Percentiles rank a stretch among this genome's conserved stretches.
phyloP scores from a whole-genome alignment of 495 filamentous ascomycete genomes.

The Saxophila tyrrhenica region DNA sequence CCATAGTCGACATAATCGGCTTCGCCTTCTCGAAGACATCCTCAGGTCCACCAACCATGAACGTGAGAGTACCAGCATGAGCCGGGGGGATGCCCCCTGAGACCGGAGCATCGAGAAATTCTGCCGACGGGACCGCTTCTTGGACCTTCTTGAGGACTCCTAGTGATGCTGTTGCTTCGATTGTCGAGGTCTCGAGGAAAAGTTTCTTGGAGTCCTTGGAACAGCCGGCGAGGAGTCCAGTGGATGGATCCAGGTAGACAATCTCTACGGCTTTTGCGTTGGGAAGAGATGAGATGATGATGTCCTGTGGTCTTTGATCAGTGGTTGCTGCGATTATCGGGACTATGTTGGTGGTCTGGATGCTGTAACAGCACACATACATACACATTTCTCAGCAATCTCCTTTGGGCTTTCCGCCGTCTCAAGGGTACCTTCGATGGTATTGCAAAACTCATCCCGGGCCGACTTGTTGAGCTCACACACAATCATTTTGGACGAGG shows the following conservation, averaged over 20 bases:
- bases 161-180: background rate
- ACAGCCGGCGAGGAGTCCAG: background rate
- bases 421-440: background rate
- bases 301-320: background rate
- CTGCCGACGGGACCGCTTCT: background rate
- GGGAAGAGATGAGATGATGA: conserved; percentile 1
- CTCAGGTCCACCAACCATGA: conserved; percentile 1
- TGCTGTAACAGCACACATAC: background rate
- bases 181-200: background rate
- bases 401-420: background rate
- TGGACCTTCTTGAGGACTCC: background rate
- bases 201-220: background rate
- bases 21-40: conserved; percentile 3
- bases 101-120: background rate
- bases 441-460: background rate
- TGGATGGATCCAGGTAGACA: background rate
- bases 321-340: too few species aligned
- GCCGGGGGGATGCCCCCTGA: background rate
- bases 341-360: too few species aligned
- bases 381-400: conserved; percentile 3
- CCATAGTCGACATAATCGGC: conserved; percentile 1
- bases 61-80: background rate
- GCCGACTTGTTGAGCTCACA: background rate
- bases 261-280: background rate
- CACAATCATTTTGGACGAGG: background rate